Percentiles rank a stretch among this genome's conserved stretches.
Evolutionary conservation across 495 filamentous ascomycete species (phyloP).

Genomic region (Chlorociboria aeruginascens): DNA sequence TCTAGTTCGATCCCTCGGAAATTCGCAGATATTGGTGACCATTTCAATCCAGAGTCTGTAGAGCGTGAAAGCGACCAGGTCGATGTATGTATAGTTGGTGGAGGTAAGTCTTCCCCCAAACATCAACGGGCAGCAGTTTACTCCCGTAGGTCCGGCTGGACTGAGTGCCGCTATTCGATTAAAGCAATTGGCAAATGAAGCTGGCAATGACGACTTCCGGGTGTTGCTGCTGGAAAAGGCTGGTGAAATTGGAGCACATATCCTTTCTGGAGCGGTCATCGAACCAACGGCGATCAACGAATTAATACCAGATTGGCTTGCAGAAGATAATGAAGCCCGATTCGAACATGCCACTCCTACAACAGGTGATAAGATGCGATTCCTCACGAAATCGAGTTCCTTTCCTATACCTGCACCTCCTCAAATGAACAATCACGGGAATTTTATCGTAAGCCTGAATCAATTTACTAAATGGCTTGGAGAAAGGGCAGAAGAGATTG

Average conservation of each 20-base stretch:
- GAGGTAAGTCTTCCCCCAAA: conserved; percentile 38
- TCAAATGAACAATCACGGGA: conserved; percentile 97
- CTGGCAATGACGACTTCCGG: conserved; percentile 92
- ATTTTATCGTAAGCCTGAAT: conserved; percentile 93
- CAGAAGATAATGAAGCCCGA: conserved; percentile 69
- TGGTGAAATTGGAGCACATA: conserved; percentile 88
- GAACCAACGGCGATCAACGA: conserved; percentile 84
- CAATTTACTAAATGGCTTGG: conserved; percentile 91
- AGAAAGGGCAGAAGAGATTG: conserved; percentile 87
- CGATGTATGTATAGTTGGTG: conserved; percentile 93
- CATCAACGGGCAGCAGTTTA: background rate
- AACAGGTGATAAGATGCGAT: conserved; percentile 77
- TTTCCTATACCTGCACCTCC: conserved; percentile 79
- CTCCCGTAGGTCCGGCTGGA: conserved; percentile 62
- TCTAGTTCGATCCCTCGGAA: conserved; percentile 34
- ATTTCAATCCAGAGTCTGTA: conserved; percentile 58
- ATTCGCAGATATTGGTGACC: conserved; percentile 45
- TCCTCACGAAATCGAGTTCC: conserved; percentile 71
- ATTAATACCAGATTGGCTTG: conserved; percentile 87
- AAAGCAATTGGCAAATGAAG: conserved; percentile 90
- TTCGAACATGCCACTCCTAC: conserved; percentile 80
- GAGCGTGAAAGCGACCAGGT: conserved; percentile 88
- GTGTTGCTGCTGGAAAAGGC: conserved; percentile 92
- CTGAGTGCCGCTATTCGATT: conserved; percentile 86
- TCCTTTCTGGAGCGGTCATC: conserved; percentile 90